Evolutionary conservation across 306 rosid genomes (phyloP).

Genomic region (Gastrolobium villosum): DNA sequence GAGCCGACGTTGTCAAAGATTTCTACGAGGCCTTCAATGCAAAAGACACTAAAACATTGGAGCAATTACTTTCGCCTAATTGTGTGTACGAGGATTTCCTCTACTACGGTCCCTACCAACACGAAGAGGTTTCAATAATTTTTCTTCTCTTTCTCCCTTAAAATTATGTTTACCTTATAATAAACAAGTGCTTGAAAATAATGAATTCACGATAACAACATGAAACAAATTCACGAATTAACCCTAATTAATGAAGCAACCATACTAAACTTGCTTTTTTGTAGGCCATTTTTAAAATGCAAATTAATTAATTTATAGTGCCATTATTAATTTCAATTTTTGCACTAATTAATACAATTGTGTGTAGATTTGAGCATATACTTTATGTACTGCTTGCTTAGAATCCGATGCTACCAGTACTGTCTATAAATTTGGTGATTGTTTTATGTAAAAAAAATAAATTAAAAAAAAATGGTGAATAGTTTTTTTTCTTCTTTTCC

Average conservation of each 20-base stretch:
- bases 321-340: not conserved
- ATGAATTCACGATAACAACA: not conserved
- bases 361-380: not conserved
- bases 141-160: not conserved
- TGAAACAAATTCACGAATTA: not conserved
- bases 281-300: too few species aligned
- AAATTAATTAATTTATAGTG: too few species aligned
- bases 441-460: not conserved
- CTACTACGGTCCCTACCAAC: conserved; percentile 50
- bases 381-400: not conserved
- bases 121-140: conserved; percentile 44
- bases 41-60: conserved; percentile 40
- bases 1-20: not conserved
- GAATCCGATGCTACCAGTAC: not conserved
- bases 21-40: conserved; percentile 58
- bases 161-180: not conserved
- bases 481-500: not conserved
- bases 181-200: not conserved
- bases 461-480: not conserved
- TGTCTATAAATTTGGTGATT: not conserved
- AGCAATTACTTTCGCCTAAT: conserved; percentile 49
- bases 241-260: not conserved
- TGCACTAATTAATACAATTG: not conserved
- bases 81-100: conserved; percentile 58
- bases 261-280: too few species aligned